Evolutionary conservation across 331 rosid species (phyloP).

Genomic region (Malus hybrid): DNA sequence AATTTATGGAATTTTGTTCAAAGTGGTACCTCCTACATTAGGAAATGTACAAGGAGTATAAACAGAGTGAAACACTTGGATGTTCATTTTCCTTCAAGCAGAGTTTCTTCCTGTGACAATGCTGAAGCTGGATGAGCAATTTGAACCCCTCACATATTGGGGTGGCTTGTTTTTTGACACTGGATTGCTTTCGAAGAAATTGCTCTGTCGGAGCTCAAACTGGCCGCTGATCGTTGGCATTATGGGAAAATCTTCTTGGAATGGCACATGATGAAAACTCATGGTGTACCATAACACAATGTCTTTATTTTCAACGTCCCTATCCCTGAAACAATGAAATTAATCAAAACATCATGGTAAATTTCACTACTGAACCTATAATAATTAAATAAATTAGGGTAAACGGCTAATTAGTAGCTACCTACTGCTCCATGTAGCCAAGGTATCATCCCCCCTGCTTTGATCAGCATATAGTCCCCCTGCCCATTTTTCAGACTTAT

Average conservation of each 20-base stretch:
- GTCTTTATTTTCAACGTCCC: conserved; percentile 51
- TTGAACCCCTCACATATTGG: conserved; percentile 23
- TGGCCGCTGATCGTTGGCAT: conserved; percentile 49
- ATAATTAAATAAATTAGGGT: too few relatives aligned
- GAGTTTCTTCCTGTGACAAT: conserved; percentile 37
- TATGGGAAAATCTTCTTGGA: conserved; percentile 49
- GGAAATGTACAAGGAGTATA: background rate
- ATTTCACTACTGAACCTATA: too few relatives aligned
- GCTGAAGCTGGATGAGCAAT: conserved; percentile 3
- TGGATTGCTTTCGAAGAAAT: conserved; percentile 60
- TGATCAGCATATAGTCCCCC: conserved; percentile 53
- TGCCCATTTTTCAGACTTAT: conserved; percentile 59
- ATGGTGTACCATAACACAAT: conserved; percentile 51
- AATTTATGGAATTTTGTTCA: background rate
- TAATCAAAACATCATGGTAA: background rate
- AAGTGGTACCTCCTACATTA: background rate
- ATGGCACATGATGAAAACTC: conserved; percentile 54
- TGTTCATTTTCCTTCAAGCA: conserved; percentile 33
- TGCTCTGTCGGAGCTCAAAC: conserved; percentile 54
- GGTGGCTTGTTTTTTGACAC: conserved; percentile 3
- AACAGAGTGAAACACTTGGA: background rate
- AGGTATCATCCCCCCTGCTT: conserved; percentile 52
- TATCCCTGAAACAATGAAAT: conserved; percentile 23
- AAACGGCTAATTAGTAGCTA: background rate
- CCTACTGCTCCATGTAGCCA: conserved; percentile 44